Percentiles rank a stretch among this genome's conserved stretches.
These are phyloP conservation scores for Mucor irregularis DNA, from an alignment of 371 early-diverging fungal genomes.

Conservation along the genomic window DNA sequence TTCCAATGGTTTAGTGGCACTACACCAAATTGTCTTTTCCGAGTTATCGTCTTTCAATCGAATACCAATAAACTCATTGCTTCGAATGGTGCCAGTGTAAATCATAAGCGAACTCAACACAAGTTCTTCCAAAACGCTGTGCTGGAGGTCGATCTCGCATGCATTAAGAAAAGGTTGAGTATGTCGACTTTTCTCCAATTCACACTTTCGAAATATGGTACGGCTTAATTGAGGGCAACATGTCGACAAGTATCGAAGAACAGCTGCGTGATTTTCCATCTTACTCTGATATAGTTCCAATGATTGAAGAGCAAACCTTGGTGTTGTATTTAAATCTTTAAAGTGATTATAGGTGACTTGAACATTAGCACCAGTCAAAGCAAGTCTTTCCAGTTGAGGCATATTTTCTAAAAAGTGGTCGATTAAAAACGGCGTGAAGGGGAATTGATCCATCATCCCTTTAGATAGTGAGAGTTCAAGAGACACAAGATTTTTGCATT, in stretches of 20 bases:
- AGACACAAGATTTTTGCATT: conserved; percentile 10
- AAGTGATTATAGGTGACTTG: conserved; percentile 9
- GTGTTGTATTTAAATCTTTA: background rate
- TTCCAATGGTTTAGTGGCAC: background rate
- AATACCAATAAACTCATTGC: conserved; percentile 15
- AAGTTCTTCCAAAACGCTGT: background rate
- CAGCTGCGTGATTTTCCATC: conserved; percentile 9
- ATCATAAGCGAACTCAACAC: conserved; percentile 9
- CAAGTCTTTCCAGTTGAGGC: conserved; percentile 8
- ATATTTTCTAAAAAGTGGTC: conserved; percentile 8
- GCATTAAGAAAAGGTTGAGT: background rate
- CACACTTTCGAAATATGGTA: background rate
- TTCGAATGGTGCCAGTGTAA: conserved; percentile 5
- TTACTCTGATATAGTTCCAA: conserved; percentile 7
- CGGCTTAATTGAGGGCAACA: conserved; percentile 9
- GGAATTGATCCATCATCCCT: conserved; percentile 14
- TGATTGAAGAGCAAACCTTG: background rate
- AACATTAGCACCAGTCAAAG: conserved; percentile 11
- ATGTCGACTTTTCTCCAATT: background rate
- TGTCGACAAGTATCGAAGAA: conserved; percentile 3
- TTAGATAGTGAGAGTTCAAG: conserved; percentile 14
- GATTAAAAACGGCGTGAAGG: conserved; percentile 20
- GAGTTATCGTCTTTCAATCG: background rate
- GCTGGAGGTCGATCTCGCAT: background rate
- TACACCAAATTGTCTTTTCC: conserved; percentile 5